phyloP scores from a whole-genome alignment of 768 basidiomycete species.

The Neoboletus subvelutipes region DNA sequence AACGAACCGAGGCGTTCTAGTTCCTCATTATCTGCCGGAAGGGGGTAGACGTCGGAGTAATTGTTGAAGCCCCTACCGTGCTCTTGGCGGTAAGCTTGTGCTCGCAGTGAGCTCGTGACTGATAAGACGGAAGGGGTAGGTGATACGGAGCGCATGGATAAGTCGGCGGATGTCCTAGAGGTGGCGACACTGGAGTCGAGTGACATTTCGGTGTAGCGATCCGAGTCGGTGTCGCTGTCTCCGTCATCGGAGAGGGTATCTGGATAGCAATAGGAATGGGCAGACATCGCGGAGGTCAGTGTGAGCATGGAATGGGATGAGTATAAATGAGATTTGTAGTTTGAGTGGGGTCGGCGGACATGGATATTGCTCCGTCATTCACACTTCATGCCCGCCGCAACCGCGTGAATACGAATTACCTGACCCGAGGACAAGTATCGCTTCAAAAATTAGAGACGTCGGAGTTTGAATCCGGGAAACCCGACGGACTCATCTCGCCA shows the following conservation, averaged over 20 bases:
- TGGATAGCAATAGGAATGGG: conserved; percentile 4
- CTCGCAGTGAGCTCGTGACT: conserved; percentile 60
- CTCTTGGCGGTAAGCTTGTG: conserved; percentile 59
- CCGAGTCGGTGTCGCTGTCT: conserved; percentile 47
- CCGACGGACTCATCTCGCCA: background rate
- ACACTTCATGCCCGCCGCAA: conserved; percentile 22
- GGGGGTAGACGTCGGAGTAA: conserved; percentile 73
- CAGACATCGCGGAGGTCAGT: conserved; percentile 16
- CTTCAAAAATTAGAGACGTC: background rate
- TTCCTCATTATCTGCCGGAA: conserved; percentile 81
- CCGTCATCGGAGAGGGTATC: conserved; percentile 37
- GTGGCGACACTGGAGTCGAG: conserved; percentile 40
- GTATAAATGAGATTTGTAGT: conserved; percentile 27
- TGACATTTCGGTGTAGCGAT: conserved; percentile 43
- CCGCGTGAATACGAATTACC: conserved; percentile 27
- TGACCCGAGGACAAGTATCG: conserved; percentile 23
- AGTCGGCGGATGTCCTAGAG: conserved; percentile 58
- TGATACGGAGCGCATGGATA: conserved; percentile 62
- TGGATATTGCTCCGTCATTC: conserved; percentile 31
- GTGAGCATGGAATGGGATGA: conserved; percentile 6
- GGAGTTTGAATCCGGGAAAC: background rate
- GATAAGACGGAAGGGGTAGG: conserved; percentile 71
- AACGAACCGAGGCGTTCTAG: conserved; percentile 62
- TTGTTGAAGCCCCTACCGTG: conserved; percentile 72
- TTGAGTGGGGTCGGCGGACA: conserved; percentile 33